Percentiles rank a stretch among this genome's conserved stretches.
Evolutionary conservation across 2,329 filamentous ascomycete genomes (phyloP).

Genomic region (Emergomyces pasteurianus): DNA sequence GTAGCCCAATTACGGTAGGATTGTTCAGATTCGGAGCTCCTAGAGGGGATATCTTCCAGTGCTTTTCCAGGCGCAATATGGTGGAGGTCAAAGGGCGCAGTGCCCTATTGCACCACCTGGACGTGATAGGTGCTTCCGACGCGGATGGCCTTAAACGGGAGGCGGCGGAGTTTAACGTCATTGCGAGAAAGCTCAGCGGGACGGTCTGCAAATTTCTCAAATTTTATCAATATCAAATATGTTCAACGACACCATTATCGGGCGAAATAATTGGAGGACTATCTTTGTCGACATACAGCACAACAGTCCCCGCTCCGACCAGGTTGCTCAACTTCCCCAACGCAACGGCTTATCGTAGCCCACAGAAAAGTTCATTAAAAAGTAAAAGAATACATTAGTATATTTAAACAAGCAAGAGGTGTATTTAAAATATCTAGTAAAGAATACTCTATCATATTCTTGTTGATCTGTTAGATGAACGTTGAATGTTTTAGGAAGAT

Average conservation of each 20-base stretch:
- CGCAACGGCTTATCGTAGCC: not conserved
- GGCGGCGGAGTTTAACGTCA: constrained; percentile 2
- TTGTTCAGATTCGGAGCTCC: constrained; percentile 9
- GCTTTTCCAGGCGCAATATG: constrained; percentile 29
- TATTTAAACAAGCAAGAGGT: not conserved
- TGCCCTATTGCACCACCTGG: constrained; percentile 34
- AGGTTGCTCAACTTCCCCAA: not conserved
- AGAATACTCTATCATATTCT: not conserved
- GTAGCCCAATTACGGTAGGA: constrained; percentile 4
- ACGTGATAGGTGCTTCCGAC: constrained; percentile 25
- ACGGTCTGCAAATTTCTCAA: not conserved
- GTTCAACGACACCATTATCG: not conserved
- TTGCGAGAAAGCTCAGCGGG: not conserved
- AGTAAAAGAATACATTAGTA: not conserved
- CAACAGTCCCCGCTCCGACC: not conserved
- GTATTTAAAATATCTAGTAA: not conserved
- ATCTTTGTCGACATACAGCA: not conserved
- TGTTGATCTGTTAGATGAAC: not conserved
- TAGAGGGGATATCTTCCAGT: constrained; percentile 24
- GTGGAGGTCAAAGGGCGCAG: constrained; percentile 31
- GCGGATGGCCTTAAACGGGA: constrained; percentile 8
- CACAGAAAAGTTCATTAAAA: not conserved
- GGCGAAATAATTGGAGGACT: not conserved
- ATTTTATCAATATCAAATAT: not conserved
- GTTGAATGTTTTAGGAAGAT: too few species aligned